Percentiles rank a stretch among this genome's conserved stretches.
Evolutionary conservation across 441 rosid species (phyloP).

Genomic region (Rhodomyrtus psidioides): DNA sequence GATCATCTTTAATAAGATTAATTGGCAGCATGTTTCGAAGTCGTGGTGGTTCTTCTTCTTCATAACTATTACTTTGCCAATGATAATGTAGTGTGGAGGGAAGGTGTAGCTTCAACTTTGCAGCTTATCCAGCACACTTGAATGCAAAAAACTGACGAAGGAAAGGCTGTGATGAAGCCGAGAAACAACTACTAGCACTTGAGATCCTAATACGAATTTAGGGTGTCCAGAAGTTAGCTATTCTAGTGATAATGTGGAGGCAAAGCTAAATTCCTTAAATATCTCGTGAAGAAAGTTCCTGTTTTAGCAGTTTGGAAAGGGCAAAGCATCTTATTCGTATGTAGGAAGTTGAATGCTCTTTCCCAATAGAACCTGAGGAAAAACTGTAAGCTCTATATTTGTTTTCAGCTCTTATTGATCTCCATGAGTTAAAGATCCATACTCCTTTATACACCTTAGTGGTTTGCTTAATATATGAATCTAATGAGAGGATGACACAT

Average conservation of each 20-base stretch:
- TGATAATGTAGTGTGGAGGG: background rate
- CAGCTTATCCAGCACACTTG: background rate
- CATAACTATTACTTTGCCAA: background rate
- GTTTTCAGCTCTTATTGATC: background rate
- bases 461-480: background rate
- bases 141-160: background rate
- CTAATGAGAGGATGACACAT: background rate
- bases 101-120: background rate
- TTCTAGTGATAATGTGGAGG: background rate
- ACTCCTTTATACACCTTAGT: background rate
- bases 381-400: background rate
- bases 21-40: background rate
- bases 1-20: background rate
- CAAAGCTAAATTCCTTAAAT: background rate
- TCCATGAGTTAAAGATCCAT: background rate
- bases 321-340: background rate
- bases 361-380: background rate
- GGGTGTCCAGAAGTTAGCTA: background rate
- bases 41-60: background rate
- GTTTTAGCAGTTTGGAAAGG: background rate
- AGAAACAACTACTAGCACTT: background rate
- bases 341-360: background rate
- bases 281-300: background rate
- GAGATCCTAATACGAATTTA: background rate
- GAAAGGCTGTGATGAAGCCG: background rate